Evolutionary conservation across 805 yeast species (phyloP), one percentile per base, ranked within the genome.

Genomic region (Saturnispora bothae): DNA sequence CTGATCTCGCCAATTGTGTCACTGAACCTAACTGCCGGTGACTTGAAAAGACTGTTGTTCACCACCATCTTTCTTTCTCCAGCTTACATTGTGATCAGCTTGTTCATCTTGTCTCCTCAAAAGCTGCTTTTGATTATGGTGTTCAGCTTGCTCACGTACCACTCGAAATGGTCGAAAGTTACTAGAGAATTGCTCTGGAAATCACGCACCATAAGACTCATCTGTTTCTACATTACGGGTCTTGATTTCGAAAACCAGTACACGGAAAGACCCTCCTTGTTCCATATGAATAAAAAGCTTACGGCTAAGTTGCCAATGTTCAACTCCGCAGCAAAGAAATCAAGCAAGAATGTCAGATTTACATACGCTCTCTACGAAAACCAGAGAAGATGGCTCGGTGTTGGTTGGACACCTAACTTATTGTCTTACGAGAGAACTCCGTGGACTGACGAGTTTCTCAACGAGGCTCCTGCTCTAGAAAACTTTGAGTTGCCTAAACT

Each of bases 321-420:
- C 10, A 42, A 36, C 21, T 39, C 47, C 14, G 17, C 27, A 4
- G n/a, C 15, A 4, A 28, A 43, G 44, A 3, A 49, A 47, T 29
- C 37, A 10, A 42, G 34, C 31, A 42, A 42, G 15, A 74, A 77
- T 2, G 86, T 84, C 22, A 63, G 88, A 40, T 92, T 88, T 59
- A 88, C 96, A 4, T 89, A 84, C 59, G 96, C 85, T 2, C 66
- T 92, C 9, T 88, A 78, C 58, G 98, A 89, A 57, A 89, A 89
- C 57, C 97, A 89, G 63, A 76, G 98, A 53, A 77, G 94, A 51
- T 89, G 98, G 98, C 67, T 89, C 28, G 97, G 96, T 12, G 83
- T 89, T 49, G 98, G 98, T 10, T 89, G 98, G 98, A 89, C 97
- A 0, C 68, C 94, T 13, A 86, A 86, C 53, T 67, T 92, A 54